Evolutionary conservation across 495 filamentous ascomycete species (phyloP), one percentile per base, ranked within the genome.

Genomic region (Oidiodendron maius): DNA sequence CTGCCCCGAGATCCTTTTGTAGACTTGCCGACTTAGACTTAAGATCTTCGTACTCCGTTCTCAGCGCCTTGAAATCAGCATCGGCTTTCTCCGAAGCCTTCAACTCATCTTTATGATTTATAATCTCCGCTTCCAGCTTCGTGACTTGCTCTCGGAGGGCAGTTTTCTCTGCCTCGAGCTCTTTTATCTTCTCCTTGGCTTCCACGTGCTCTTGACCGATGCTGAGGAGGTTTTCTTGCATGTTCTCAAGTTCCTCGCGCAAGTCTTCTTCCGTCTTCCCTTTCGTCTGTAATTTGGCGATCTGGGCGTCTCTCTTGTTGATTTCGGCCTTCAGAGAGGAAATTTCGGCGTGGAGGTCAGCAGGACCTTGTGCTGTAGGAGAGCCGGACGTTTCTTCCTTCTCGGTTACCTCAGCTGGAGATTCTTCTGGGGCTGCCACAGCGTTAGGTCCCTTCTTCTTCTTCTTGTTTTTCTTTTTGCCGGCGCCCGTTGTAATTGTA

Each of bases 391-490:
- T 44, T 28, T 34, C n/a, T 23, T 12, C 21, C 22, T 50, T 50
- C 23, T 62, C 54, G 24, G 65, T 50, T 40, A 64, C 56, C 5
- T 55, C 50, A 22, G 24, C 25, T 13, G 24, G 41, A 2, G 12
- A 4, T 16, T 61, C 37, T 2, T 54, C 41, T 4, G 59, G 15
- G 10, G 42, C 40, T 39, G 48, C 12, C 30, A 52, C 21, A 55
- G 52, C 45, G 50, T 66, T 64, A 12, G 74, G 78, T 32, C 79
- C 82, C 73, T 89, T 95, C 75, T 93, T 95, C 73, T 91, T 95
- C 63, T 91, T 93, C 43, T 82, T 87, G 40, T 86, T 93, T 60
- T 87, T 95, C 71, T 89, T 93, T 63, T 84, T 89, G 16, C 65
- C 64, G 4, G 60, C 65, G n/a, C 57, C 53, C 0, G 60, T 18